Base-by-base conservation (phyloP, 1,284 basidiomycete genomes). In the Pseudozyma tsukubaensis region DNA sequence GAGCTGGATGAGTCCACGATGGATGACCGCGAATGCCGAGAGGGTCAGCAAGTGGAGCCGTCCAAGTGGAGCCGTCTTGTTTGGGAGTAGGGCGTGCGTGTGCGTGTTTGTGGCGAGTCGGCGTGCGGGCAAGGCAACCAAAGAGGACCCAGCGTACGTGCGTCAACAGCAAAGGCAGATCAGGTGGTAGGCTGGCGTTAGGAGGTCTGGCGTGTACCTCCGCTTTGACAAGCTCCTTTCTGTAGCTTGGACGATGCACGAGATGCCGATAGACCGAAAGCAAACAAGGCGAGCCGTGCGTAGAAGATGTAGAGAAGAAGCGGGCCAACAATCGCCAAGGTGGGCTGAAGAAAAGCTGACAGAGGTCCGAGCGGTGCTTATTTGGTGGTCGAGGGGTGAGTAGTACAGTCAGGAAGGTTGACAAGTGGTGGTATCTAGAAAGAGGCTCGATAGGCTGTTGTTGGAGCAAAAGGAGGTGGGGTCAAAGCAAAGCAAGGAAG, bases 351-450 rank as follows among this genome's bases (percentile, higher is more conserved):
- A 29, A 32, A 32, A 14, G 29, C n/a, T 10, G 12, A 18, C 24
- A 39, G 50, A 29, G 56, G 48, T 54, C 56, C 45, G 36, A 59
- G 62, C 42, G 39, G 39, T 36, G 55, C 11, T 18, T 42, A 4
- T 37, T 48, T 16, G 7, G 7, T 24, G 18, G 16, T 45, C n/a
- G 48, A 14, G 16, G 19, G 37, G 37, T 39, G 16, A 13, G 37
- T 13, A 39, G 37, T 39, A 39, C 24, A 6, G 24, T 29, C 24
- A 29, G 24, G 6, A 29, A 29, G 24, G 24, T 29, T 29, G 24
- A 29, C 24, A 29, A 29, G 24, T 6, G 24, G 24, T 29, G 24
- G 24, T 29, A 29, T 29, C 24, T 29, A 29, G 24, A 29, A 29
- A 29, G 24, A 29, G 24, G 24, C 24, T 29, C 24, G 24, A 6